Base-by-base conservation (phyloP, 202 grass and related monocot species). In the Zizania palustris region DNA sequence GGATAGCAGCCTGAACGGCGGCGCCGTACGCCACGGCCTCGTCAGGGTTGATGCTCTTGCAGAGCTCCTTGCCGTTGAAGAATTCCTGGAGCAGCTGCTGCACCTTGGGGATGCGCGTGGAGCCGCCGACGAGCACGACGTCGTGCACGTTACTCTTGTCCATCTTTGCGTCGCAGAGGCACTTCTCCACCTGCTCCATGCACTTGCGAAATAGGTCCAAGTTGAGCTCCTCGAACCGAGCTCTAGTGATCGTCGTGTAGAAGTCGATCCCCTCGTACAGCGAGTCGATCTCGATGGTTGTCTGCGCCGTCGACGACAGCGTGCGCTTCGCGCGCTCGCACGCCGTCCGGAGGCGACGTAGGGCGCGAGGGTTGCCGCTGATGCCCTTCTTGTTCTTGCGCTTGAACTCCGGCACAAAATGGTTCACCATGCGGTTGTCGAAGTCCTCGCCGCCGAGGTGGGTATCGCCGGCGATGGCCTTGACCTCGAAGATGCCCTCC, bases 151-250 rank as follows among this genome's bases (percentile, higher is more conserved):
- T 83, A 74, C 92, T 96, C 89, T 96, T 96, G 78, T 96, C 92
- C 92, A 96, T 96, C 86, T 96, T 96, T 41, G 92, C 92, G 72
- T 96, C 92, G 4, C 89, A 71, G 60, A 96, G 84, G 37, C 89
- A 96, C 81, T 96, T 96, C 89, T 96, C 92, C 34, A 96, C 92
- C 3, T 89, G 89, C 86, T 95, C 92, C 92, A 95, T 95, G 92
- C 92, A 95, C 81, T 95, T 95, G 63, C 92, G 85, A 84, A 91
- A 95, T 0, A 95, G 83, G 50, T 95, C 92, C 92, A 95, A 91
- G 83, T 89, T 91, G 6, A 95, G 80, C 78, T 96, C 92, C 86
- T 96, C 92, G 37, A 96, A 96, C 1, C 92, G 61, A 1, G 93
- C 93, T 3, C 90, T 16, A 4, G 93, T 96, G 82, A 96, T 96